Evolutionary conservation across 1,284 basidiomycete genomes (phyloP).

Genomic region (Chalciporus sp.): DNA sequence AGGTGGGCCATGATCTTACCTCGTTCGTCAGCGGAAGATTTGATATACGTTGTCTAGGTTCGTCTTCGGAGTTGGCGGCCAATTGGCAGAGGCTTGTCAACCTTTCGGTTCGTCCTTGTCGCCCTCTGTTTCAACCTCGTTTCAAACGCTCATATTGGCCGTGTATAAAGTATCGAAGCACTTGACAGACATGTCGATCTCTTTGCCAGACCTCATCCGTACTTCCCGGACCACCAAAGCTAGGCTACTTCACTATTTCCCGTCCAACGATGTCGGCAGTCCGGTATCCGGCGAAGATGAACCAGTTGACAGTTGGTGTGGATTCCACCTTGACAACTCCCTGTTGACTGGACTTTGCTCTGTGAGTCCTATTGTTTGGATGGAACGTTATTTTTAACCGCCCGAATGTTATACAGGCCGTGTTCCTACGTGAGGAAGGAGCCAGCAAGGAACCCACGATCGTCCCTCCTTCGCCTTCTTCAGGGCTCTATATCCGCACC

Average conservation of each 20-base stretch:
- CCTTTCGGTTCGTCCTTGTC: conserved; percentile 63
- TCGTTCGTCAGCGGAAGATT: neutral
- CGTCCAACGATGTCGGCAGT: conserved; percentile 48
- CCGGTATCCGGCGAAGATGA: conserved; percentile 51
- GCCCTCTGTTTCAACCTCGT: neutral
- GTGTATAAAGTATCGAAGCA: conserved; percentile 55
- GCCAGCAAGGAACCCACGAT: conserved; percentile 44
- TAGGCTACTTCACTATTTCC: conserved; percentile 90
- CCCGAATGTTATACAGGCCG: conserved; percentile 53
- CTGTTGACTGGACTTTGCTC: conserved; percentile 89
- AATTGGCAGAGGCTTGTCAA: conserved; percentile 84
- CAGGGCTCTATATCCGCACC: conserved; percentile 89
- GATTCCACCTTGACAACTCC: conserved; percentile 85
- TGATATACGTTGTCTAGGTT: conserved; percentile 47
- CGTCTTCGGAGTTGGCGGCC: conserved; percentile 77
- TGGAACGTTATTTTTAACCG: neutral
- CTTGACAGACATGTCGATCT: conserved; percentile 62
- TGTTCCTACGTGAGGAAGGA: conserved; percentile 64
- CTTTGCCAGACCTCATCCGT: conserved; percentile 63
- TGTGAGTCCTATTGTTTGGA: conserved; percentile 40
- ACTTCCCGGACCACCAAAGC: conserved; percentile 79
- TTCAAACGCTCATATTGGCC: conserved; percentile 2
- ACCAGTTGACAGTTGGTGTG: conserved; percentile 80
- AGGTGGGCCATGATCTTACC: conserved; percentile 42
- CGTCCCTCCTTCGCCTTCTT: conserved; percentile 70